These are phyloP conservation scores for Fusarium sp. DNA, from an alignment of 2,329 filamentous ascomycete species.

Conservation along the genomic window DNA sequence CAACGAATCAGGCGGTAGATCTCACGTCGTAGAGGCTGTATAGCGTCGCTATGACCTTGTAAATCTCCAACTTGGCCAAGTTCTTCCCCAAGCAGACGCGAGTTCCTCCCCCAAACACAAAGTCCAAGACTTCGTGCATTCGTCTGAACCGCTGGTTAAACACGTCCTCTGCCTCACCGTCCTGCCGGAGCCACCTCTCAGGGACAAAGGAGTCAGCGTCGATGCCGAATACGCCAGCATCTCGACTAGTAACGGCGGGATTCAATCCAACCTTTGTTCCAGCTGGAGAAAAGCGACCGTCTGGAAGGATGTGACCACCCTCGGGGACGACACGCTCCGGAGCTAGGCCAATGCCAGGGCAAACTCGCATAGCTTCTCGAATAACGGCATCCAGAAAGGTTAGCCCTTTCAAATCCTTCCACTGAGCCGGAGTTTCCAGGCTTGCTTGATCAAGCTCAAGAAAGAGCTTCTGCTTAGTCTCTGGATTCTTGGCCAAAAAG, in stretches of 20 bases:
- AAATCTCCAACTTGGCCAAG: constrained; percentile 7
- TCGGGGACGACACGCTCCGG: constrained; percentile 7
- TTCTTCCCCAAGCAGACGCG: constrained; percentile 7
- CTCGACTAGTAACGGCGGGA: background rate
- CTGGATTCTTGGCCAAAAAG: constrained; percentile 48
- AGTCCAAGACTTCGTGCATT: background rate
- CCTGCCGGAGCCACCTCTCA: constrained; percentile 1
- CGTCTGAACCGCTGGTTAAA: background rate
- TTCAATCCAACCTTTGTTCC: constrained; percentile 5
- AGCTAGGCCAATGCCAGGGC: background rate
- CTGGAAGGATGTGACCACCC: background rate
- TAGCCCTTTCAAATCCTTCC: background rate
- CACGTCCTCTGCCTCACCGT: background rate
- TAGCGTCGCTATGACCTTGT: constrained; percentile 1
- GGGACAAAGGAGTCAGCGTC: background rate
- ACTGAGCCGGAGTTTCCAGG: background rate
- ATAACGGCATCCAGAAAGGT: background rate
- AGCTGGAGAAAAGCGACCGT: background rate
- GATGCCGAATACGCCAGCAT: background rate
- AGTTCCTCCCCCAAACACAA: constrained; percentile 2
- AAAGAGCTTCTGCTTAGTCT: background rate
- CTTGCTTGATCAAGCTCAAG: background rate
- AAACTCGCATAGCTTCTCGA: background rate
- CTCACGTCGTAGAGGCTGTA: background rate
- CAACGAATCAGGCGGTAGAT: background rate